phyloP scores from a whole-genome alignment of 345 rosid species.

The Populus alba region DNA sequence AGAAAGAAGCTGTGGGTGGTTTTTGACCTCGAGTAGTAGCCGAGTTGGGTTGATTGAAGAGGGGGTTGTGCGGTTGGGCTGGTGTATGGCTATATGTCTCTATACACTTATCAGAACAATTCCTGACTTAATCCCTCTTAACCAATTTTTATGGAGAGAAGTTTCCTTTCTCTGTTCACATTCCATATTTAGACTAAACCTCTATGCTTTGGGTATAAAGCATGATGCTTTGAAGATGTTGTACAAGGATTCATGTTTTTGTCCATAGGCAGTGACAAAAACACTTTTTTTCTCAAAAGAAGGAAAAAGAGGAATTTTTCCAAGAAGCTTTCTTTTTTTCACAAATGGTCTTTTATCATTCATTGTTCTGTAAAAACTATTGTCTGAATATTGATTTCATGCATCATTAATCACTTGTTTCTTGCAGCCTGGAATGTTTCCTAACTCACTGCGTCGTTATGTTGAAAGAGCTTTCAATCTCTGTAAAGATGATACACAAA shows the following conservation, averaged over 20 bases:
- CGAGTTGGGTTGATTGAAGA: not conserved
- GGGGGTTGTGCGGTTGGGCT: not conserved
- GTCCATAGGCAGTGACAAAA: not conserved
- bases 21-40: not conserved
- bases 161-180: not conserved
- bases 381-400: not conserved
- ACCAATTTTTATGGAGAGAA: not conserved
- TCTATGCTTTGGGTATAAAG: not conserved
- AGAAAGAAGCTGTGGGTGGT: not conserved
- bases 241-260: not conserved
- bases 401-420: slow-evolving; percentile 15
- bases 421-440: slow-evolving; percentile 70
- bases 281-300: not conserved
- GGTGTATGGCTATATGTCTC: not conserved
- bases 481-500: slow-evolving; percentile 72
- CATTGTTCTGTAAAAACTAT: not conserved
- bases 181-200: not conserved
- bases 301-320: not conserved
- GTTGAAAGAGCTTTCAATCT: slow-evolving; percentile 88
- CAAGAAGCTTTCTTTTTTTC: not conserved
- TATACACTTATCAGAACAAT: not conserved
- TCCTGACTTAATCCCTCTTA: not conserved
- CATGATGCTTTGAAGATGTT: not conserved
- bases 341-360: not conserved
- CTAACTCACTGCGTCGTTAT: slow-evolving; percentile 71